A percentile compares a stretch with the other conserved stretches of the same genome.
These are phyloP conservation scores for Galeopsis tetrahit DNA, from an alignment of 257 asterid species.

Conservation along the genomic window DNA sequence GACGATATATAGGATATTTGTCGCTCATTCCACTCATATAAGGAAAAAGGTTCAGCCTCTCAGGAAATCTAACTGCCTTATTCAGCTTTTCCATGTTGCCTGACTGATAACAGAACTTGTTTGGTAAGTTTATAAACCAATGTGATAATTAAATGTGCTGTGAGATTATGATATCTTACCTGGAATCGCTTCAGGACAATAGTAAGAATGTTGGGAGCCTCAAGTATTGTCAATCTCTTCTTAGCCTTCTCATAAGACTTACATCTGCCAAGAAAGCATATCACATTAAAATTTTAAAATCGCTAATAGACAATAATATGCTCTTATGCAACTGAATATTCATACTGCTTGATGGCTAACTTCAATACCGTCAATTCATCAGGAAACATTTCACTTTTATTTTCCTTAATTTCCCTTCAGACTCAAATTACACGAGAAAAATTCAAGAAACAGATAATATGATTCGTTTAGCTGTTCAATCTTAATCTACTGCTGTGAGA, in stretches of 20 bases:
- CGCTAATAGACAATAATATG: conserved; percentile 11
- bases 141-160: neutral
- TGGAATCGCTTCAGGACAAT: conserved; percentile 61
- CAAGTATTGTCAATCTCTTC: conserved; percentile 57
- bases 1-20: conserved; percentile 46
- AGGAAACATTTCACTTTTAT: neutral
- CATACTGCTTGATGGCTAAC: conserved; percentile 3
- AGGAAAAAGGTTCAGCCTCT: conserved; percentile 53
- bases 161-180: conserved; percentile 38
- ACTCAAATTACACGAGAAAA: conserved; percentile 20
- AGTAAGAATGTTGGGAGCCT: conserved; percentile 71
- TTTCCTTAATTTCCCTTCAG: neutral
- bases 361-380: neutral
- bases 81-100: conserved; percentile 56
- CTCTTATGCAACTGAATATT: conserved; percentile 12
- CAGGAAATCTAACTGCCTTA: conserved; percentile 52
- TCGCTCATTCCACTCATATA: conserved; percentile 54
- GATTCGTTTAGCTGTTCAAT: conserved; percentile 9
- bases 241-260: conserved; percentile 72
- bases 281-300: neutral
- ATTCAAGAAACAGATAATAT: conserved; percentile 8
- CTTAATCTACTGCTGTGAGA: neutral
- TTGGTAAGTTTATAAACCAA: conserved; percentile 18
- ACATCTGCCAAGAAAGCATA: conserved; percentile 45
- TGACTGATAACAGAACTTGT: conserved; percentile 40